These are phyloP conservation scores for Eucalyptus coolabah DNA, from an alignment of 345 rosid genomes.

Conservation along the genomic window DNA sequence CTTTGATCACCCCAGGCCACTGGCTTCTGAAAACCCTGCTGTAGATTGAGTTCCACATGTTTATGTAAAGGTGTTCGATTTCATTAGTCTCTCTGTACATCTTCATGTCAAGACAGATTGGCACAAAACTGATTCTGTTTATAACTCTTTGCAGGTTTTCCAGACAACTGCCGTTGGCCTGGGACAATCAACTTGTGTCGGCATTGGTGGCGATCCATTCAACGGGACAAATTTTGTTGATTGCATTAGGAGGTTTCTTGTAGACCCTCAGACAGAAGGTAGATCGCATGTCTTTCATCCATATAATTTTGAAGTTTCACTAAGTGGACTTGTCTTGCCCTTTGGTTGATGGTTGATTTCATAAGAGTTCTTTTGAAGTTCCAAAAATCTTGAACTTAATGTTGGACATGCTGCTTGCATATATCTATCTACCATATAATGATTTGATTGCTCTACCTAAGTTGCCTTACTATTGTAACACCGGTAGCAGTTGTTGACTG, in stretches of 20 bases:
- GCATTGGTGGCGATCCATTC: constrained; percentile 96
- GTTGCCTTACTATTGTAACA: background rate
- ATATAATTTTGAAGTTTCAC: background rate
- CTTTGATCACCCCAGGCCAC: background rate
- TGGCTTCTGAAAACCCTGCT: background rate
- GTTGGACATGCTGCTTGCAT: background rate
- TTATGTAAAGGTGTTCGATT: background rate
- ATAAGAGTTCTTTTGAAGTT: background rate
- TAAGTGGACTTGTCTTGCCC: background rate
- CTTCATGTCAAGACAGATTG: background rate
- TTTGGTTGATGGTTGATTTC: background rate
- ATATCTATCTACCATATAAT: background rate
- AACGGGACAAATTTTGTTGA: constrained; percentile 96
- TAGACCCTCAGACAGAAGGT: constrained; percentile 98
- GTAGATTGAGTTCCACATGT: background rate
- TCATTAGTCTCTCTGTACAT: background rate
- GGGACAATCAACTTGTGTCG: constrained; percentile 92
- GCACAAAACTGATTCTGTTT: background rate
- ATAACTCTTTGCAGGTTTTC: constrained; percentile 49
- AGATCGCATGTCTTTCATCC: background rate
- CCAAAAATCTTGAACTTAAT: background rate
- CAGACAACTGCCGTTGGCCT: constrained; percentile 95
- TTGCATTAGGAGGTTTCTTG: constrained; percentile 74
- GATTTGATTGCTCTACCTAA: background rate
- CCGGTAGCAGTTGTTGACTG: background rate